phyloP scores from a whole-genome alignment of 1,139 yeast species.

The Suhomyces ambrosiae region DNA sequence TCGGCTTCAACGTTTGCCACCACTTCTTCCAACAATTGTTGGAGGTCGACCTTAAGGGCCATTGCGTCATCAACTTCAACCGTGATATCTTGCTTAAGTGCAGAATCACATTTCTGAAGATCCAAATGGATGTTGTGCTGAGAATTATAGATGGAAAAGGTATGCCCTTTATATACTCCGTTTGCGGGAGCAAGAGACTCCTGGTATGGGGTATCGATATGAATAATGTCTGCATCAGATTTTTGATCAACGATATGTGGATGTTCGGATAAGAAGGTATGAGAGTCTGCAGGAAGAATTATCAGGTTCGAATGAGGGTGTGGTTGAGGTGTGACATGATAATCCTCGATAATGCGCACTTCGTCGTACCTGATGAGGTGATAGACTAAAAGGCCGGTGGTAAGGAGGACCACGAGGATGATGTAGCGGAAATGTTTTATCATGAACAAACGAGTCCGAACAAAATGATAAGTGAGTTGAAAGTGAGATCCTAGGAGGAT shows the following conservation, averaged over 20 bases:
- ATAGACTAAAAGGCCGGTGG: conserved; percentile 9
- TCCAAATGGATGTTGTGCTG: conserved; percentile 10
- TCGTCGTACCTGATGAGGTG: conserved; percentile 9
- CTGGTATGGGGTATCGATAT: background rate
- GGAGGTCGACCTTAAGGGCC: conserved; percentile 12
- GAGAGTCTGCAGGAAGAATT: conserved; percentile 8
- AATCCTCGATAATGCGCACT: too few relatives aligned
- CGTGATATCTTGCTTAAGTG: conserved; percentile 5
- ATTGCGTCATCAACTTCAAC: conserved; percentile 13
- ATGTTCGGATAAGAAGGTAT: conserved; percentile 2
- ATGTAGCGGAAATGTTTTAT: conserved; percentile 7
- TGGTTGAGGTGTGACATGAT: background rate
- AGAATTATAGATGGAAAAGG: conserved; percentile 13
- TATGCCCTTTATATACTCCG: conserved; percentile 8
- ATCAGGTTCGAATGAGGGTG: background rate
- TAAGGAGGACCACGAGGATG: conserved; percentile 7
- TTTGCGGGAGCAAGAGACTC: conserved; percentile 6
- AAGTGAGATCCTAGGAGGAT: background rate
- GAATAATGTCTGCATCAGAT: background rate
- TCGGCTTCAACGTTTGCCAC: conserved; percentile 14
- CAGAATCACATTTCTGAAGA: conserved; percentile 12
- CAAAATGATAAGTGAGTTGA: background rate
- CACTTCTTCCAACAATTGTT: conserved; percentile 11
- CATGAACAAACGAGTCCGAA: too few relatives aligned
- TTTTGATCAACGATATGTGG: conserved; percentile 2